A percentile compares a stretch with the other conserved stretches of the same genome.
phyloP scores from a whole-genome alignment of 352 stramenopile genomes.

The Thalassiosira sp. region DNA sequence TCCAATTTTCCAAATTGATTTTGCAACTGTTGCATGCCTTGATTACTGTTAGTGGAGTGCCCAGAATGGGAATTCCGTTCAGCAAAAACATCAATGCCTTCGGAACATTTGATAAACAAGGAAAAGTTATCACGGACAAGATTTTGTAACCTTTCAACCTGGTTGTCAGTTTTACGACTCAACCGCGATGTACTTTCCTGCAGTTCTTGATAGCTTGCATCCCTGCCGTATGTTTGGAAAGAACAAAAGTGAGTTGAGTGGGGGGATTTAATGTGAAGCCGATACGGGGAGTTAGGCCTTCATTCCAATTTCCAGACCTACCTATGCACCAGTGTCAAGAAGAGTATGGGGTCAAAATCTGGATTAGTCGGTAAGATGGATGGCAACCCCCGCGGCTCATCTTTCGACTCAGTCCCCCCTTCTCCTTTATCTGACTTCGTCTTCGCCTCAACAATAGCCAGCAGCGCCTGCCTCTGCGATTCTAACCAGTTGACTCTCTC shows the following conservation, averaged over 20 bases:
- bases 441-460: slow-evolving; percentile 58
- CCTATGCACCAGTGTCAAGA: slow-evolving; percentile 81
- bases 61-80: slow-evolving; percentile 12
- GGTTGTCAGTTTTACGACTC: slow-evolving; percentile 80
- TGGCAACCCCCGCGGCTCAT: slow-evolving; percentile 5
- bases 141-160: slow-evolving; percentile 76
- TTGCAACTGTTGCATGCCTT: slow-evolving; percentile 48
- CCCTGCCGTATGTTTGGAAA: too few relatives aligned
- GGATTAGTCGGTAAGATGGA: slow-evolving; percentile 71
- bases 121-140: slow-evolving; percentile 83
- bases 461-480: slow-evolving; percentile 70
- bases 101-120: slow-evolving; percentile 80
- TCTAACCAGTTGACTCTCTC: slow-evolving; percentile 57
- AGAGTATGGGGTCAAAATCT: slow-evolving; percentile 81
- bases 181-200: slow-evolving; percentile 71
- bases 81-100: slow-evolving; percentile 81
- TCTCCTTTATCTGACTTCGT: slow-evolving; percentile 19
- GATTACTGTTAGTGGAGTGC: not conserved
- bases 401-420: slow-evolving; percentile 5
- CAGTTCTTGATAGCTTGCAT: slow-evolving; percentile 72
- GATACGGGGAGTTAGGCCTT: too few relatives aligned
- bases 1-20: slow-evolving; percentile 72
- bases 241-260: too few relatives aligned
- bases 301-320: too few relatives aligned
- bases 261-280: too few relatives aligned